Evolutionary conservation across 163 green algal species (phyloP).

Genomic region (Scenedesmus sp.): DNA sequence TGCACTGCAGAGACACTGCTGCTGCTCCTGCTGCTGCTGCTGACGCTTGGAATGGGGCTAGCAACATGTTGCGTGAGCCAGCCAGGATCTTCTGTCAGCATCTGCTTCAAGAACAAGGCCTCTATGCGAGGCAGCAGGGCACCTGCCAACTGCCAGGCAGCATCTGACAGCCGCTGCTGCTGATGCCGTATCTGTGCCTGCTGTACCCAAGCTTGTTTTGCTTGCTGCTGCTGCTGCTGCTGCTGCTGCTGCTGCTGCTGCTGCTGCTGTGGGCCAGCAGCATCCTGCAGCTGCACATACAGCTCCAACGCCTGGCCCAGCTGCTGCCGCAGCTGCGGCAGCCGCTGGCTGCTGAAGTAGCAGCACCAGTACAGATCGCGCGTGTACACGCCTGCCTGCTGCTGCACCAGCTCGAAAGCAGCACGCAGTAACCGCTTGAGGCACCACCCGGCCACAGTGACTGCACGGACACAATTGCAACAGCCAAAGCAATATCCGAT

Average conservation of each 20-base stretch:
- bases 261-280: neutral
- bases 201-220: neutral
- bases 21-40: constrained; percentile 16
- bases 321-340: constrained; percentile 30
- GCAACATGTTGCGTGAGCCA: constrained; percentile 26
- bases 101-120: constrained; percentile 22
- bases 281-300: constrained; percentile 31
- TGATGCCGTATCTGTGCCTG: neutral
- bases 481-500: neutral
- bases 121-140: neutral
- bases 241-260: constrained; percentile 16
- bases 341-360: neutral
- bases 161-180: neutral
- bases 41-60: neutral
- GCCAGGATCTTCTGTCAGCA: constrained; percentile 38
- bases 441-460: constrained; percentile 14
- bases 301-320: constrained; percentile 9
- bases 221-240: constrained; percentile 31
- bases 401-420: constrained; percentile 41
- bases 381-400: neutral
- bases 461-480: neutral
- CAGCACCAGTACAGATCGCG: constrained; percentile 45
- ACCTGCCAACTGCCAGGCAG: constrained; percentile 18
- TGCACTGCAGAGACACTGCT: neutral
- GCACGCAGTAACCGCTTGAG: constrained; percentile 36